Base-by-base conservation (phyloP, 805 yeast species). In the Metschnikowia noctiluminum region DNA sequence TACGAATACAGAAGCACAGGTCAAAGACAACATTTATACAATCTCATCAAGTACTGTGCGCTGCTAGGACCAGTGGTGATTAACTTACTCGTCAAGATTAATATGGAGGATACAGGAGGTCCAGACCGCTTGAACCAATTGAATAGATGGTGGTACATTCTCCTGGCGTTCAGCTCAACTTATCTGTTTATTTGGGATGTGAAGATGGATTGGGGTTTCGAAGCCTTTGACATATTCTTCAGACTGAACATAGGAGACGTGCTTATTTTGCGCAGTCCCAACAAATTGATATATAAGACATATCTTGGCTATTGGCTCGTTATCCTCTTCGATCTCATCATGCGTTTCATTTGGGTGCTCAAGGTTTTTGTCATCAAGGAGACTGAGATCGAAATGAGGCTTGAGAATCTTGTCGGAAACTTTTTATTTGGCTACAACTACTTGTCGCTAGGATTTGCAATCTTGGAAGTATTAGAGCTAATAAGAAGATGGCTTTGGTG, bases 141-240 rank as follows among this genome's bases (percentile, higher is more conserved):
- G 6, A 65, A 74, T 49, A 43, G 55, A 2, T 62, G 71, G 58
- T 79, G 83, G 84, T 73, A 71, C 46, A 37, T 73, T 2, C 60
- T 66, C 6, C 68, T 74, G 3, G 60, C 84, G 1, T 58, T 87
- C 37, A 89, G 87, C 62, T 86, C 98, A 0, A 58, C 80, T 0
- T 94, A 87, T 64, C 79, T 96, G 13, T 87, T 89, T 51, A 69
- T 81, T 47, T 94, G 99, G 99, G 99, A 94, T 65, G 66, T 92
- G 11, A 77, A 78, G 43, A 81, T 81, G 77, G 99, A 94, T 69
- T 94, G 99, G 99, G 81, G 82, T 39, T 73, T 89, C 42, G 77
- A 78, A 10, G 59, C 86, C 8, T 72, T 86, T 58, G 73, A 71
- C 40, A 52, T 51, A 4, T 35, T 68, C 13, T 59, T 64, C 35